A percentile compares a stretch with the other conserved stretches of the same genome.
phyloP scores from a whole-genome alignment of 768 basidiomycete genomes.

The Trametes gibbosa region DNA sequence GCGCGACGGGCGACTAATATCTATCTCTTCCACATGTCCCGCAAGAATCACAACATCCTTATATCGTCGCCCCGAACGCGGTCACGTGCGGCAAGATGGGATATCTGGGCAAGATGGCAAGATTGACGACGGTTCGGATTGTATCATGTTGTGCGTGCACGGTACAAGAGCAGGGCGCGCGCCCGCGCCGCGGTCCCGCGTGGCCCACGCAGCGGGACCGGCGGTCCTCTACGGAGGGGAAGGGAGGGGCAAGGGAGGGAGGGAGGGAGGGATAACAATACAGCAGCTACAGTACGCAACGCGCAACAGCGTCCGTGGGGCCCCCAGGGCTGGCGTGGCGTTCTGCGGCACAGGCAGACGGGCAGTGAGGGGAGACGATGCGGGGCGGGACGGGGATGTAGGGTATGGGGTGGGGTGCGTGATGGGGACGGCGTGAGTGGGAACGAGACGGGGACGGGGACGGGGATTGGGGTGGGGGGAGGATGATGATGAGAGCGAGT shows the following conservation, averaged over 20 bases:
- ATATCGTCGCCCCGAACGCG: neutral
- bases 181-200: neutral
- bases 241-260: too few species aligned
- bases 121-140: too few species aligned
- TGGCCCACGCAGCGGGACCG: constrained; percentile 6
- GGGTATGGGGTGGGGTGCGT: neutral
- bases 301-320: neutral
- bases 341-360: neutral
- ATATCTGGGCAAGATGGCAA: too few species aligned
- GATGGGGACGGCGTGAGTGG: neutral
- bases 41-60: neutral
- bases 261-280: constrained; percentile 13
- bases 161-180: neutral
- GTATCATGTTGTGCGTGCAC: constrained; percentile 8
- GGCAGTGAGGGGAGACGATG: neutral
- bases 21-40: too few species aligned
- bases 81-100: neutral
- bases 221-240: constrained; percentile 2
- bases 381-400: neutral
- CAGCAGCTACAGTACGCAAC: constrained; percentile 15
- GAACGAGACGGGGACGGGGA: too few species aligned
- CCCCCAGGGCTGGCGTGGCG: too few species aligned
- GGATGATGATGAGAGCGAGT: too few species aligned
- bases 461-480: too few species aligned
- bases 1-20: too few species aligned